Percentiles rank a stretch among this genome's conserved stretches.
These are phyloP conservation scores for Castanopsis chinensis DNA, from an alignment of 306 rosid species.

Conservation along the genomic window DNA sequence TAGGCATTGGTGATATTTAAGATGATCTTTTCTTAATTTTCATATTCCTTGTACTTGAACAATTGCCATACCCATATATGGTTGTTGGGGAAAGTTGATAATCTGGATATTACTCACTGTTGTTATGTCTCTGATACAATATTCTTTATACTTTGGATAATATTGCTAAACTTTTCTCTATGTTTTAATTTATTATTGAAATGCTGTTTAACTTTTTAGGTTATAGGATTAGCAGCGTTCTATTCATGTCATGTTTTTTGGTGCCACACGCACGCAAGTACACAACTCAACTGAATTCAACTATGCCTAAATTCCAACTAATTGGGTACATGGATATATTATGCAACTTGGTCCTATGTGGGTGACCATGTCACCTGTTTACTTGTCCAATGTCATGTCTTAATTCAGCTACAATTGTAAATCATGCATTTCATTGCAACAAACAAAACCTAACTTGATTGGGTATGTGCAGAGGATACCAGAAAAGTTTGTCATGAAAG, in stretches of 20 bases:
- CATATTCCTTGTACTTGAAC: not conserved
- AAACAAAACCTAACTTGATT: slow-evolving; percentile 29
- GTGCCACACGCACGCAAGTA: not conserved
- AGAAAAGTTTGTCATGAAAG: slow-evolving; percentile 63
- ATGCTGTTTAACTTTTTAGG: not conserved
- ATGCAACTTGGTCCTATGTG: not conserved
- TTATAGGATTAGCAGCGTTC: not conserved
- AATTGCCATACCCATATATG: not conserved
- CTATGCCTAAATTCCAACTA: not conserved
- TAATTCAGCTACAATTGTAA: not conserved
- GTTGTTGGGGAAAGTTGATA: not conserved
- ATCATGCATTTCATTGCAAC: not conserved
- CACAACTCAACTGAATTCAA: not conserved
- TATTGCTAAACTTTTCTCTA: not conserved
- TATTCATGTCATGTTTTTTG: not conserved
- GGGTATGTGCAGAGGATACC: slow-evolving; percentile 74
- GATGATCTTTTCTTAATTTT: not conserved
- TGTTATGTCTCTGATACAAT: not conserved
- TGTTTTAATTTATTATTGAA: not conserved
- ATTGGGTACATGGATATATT: not conserved
- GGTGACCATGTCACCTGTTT: not conserved
- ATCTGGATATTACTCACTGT: not conserved
- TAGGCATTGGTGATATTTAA: not conserved
- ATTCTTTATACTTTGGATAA: not conserved
- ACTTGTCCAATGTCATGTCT: not conserved